A percentile compares a stretch with the other conserved stretches of the same genome.
phyloP scores from a whole-genome alignment of 2,329 filamentous ascomycete species.

The Aspergillus alliaceus region DNA sequence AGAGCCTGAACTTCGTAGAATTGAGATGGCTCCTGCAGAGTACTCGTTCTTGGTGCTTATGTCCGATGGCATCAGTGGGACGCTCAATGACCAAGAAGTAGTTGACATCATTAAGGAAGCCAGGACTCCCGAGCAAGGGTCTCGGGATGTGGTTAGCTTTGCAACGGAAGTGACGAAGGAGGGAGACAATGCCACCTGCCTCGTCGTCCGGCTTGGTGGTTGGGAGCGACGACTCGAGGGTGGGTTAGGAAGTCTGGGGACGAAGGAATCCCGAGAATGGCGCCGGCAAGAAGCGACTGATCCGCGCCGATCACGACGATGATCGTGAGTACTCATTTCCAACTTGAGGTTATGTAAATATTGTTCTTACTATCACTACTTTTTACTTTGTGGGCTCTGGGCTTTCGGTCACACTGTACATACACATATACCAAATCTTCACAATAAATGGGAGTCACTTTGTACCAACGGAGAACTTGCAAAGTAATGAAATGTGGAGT shows the following conservation, averaged over 20 bases:
- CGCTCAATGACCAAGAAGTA: conserved; percentile 87
- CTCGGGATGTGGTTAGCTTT: conserved; percentile 76
- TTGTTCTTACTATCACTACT: neutral
- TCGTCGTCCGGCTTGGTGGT: conserved; percentile 63
- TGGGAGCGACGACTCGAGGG: conserved; percentile 71
- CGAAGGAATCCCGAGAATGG: conserved; percentile 86
- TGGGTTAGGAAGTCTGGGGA: conserved; percentile 83
- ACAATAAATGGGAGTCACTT: neutral
- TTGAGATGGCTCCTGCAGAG: conserved; percentile 78
- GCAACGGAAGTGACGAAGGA: conserved; percentile 77
- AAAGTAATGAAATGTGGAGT: neutral
- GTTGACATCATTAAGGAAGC: conserved; percentile 95
- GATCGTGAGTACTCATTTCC: conserved; percentile 11
- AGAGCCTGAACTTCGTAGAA: conserved; percentile 80
- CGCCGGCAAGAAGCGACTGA: conserved; percentile 77
- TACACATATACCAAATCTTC: neutral
- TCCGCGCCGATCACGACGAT: conserved; percentile 67
- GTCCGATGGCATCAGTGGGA: conserved; percentile 84
- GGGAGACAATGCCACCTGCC: conserved; percentile 64
- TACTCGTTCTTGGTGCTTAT: conserved; percentile 88
- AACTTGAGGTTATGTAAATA: neutral
- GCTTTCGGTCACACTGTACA: neutral
- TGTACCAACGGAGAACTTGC: too few species aligned
- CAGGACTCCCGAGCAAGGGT: conserved; percentile 82
- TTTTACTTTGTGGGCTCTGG: neutral